A percentile compares a stretch with the other conserved stretches of the same genome.
Evolutionary conservation across 257 asterid genomes (phyloP).

Genomic region (Solanum sejunctum): DNA sequence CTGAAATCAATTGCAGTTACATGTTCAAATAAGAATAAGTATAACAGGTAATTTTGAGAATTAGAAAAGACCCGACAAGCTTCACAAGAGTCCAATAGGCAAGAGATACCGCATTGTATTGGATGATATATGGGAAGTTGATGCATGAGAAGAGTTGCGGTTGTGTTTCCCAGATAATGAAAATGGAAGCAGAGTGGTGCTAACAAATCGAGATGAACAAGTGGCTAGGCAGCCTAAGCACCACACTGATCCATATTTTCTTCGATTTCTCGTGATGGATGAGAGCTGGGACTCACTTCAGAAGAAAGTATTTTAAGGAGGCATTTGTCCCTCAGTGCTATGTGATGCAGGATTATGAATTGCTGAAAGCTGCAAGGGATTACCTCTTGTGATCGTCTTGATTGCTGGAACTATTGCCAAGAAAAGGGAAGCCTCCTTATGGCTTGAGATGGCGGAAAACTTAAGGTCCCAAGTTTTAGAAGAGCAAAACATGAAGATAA

Average conservation of each 20-base stretch:
- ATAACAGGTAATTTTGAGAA: not conserved
- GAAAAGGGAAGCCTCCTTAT: not conserved
- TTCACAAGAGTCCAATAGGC: too few species aligned
- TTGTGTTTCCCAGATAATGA: too few species aligned
- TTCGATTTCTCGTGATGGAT: not conserved
- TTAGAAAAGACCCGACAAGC: not conserved
- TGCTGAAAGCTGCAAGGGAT: not conserved
- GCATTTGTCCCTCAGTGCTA: not conserved
- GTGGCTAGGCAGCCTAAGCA: not conserved
- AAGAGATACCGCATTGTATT: too few species aligned
- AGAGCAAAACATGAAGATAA: too few species aligned
- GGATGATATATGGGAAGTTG: too few species aligned
- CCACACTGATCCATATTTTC: not conserved
- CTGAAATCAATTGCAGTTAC: not conserved
- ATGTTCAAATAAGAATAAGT: not conserved
- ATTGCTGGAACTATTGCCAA: not conserved
- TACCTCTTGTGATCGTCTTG: too few species aligned
- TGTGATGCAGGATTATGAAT: not conserved
- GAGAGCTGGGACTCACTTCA: not conserved
- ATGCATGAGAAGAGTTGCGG: too few species aligned
- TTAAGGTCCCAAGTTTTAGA: not conserved
- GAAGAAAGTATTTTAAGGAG: not conserved
- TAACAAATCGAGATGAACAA: too few species aligned
- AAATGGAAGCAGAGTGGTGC: not conserved
- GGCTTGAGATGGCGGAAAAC: not conserved